These are phyloP conservation scores for Castanopsis chinensis DNA, from an alignment of 306 rosid species.

Conservation along the genomic window DNA sequence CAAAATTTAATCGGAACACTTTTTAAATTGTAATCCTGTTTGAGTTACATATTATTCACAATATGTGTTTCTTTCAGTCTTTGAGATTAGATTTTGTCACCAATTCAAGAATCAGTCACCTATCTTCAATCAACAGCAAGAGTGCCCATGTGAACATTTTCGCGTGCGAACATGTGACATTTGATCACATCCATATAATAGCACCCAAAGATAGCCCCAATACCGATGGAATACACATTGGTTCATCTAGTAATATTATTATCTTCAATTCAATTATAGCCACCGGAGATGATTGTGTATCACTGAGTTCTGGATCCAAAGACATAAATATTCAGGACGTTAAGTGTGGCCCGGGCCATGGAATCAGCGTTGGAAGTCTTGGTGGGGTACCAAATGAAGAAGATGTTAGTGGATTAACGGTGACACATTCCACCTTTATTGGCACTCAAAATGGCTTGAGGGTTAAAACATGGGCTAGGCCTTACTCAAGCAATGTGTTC, in stretches of 20 bases:
- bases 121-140: constrained; percentile 32
- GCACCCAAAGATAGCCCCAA: constrained; percentile 31
- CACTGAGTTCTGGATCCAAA: constrained; percentile 15
- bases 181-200: constrained; percentile 1
- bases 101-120: not conserved
- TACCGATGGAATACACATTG: constrained; percentile 27
- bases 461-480: constrained; percentile 35
- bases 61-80: constrained; percentile 10
- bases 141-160: constrained; percentile 19
- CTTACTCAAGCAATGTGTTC: constrained; percentile 2
- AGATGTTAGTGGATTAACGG: not conserved
- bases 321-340: not conserved
- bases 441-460: constrained; percentile 39
- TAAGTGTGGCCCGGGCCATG: constrained; percentile 40
- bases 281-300: constrained; percentile 37
- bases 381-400: not conserved
- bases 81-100: constrained; percentile 18
- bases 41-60: too few relatives aligned
- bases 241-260: not conserved
- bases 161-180: not conserved
- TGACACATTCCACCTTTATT: constrained; percentile 11
- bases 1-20: too few relatives aligned
- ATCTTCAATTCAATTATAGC: constrained; percentile 7
- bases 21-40: too few relatives aligned
- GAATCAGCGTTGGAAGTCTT: constrained; percentile 43